phyloP scores from a whole-genome alignment of 129 eudicot genomes.

The Deinandra increscens region DNA sequence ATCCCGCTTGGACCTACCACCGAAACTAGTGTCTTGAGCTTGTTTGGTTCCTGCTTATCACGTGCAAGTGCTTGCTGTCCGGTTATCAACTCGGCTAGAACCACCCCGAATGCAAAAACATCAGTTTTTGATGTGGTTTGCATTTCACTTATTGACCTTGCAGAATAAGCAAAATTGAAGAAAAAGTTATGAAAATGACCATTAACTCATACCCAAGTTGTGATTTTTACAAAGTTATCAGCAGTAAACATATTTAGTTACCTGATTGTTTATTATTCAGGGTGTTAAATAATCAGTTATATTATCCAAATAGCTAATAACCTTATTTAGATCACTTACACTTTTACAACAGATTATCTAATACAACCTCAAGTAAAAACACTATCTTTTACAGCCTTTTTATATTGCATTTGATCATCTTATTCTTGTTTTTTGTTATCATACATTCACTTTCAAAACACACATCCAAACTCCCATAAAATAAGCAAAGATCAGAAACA shows the following conservation, averaged over 20 bases:
- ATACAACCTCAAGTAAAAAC: not conserved
- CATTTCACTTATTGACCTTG: constrained; percentile 39
- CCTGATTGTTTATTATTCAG: not conserved
- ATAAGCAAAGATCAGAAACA: not conserved
- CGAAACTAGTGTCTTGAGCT: constrained; percentile 38
- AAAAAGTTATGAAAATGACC: constrained; percentile 2
- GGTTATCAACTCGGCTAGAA: constrained; percentile 41
- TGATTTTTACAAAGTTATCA: not conserved
- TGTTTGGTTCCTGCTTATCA: constrained; percentile 35
- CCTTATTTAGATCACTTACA: too few species aligned
- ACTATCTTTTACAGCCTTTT: not conserved
- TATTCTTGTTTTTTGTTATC: not conserved
- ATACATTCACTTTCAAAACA: not conserved
- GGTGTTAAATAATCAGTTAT: too few species aligned
- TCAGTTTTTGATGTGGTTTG: constrained; percentile 46
- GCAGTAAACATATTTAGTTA: not conserved
- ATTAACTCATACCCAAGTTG: not conserved
- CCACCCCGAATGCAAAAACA: constrained; percentile 49
- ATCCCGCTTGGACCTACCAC: constrained; percentile 28
- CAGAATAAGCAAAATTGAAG: constrained; percentile 18
- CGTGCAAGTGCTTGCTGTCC: constrained; percentile 46
- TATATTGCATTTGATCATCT: not conserved
- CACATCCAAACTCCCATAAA: not conserved
- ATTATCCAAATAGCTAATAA: too few species aligned
- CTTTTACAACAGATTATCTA: too few species aligned